These are phyloP conservation scores for Mortierella polycephala DNA, from an alignment of 371 early-diverging fungal species.

Conservation along the genomic window DNA sequence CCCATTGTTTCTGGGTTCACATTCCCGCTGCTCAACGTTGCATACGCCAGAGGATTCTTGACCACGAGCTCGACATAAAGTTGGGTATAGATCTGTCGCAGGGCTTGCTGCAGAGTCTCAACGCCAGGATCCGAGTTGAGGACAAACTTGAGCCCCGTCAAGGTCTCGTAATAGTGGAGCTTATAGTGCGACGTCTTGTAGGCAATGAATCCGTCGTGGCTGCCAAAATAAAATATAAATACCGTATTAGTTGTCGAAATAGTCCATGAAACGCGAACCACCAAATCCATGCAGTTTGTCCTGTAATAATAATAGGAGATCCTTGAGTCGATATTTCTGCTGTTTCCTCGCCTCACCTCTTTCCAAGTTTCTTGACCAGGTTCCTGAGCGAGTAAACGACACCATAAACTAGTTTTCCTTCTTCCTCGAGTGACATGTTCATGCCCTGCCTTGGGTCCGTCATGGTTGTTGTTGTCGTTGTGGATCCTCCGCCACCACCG, in stretches of 20 bases:
- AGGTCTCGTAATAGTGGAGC: constrained; percentile 90
- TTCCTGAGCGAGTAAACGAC: constrained; percentile 90
- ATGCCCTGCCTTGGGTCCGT: constrained; percentile 60
- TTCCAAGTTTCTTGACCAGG: constrained; percentile 81
- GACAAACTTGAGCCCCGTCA: constrained; percentile 89
- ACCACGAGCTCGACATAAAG: constrained; percentile 93
- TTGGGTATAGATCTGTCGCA: constrained; percentile 85
- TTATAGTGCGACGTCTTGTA: constrained; percentile 88
- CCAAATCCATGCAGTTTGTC: neutral
- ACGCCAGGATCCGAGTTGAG: constrained; percentile 84
- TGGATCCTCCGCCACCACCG: constrained; percentile 41
- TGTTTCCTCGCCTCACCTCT: constrained; percentile 27
- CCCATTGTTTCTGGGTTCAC: constrained; percentile 69
- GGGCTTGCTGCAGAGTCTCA: constrained; percentile 71
- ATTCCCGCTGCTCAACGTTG: constrained; percentile 8
- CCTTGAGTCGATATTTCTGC: neutral
- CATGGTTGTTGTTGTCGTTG: constrained; percentile 55
- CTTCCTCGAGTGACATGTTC: constrained; percentile 83
- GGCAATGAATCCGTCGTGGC: constrained; percentile 79
- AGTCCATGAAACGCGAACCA: neutral
- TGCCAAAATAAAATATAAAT: constrained; percentile 17
- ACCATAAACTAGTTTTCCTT: constrained; percentile 94
- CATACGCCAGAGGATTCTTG: constrained; percentile 73
- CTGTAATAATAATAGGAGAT: neutral
- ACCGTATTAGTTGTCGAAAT: too few relatives aligned